A percentile compares a stretch with the other conserved stretches of the same genome.
These are phyloP conservation scores for Rosellinia necatrix DNA, from an alignment of 2,329 filamentous ascomycete species.

Conservation along the genomic window DNA sequence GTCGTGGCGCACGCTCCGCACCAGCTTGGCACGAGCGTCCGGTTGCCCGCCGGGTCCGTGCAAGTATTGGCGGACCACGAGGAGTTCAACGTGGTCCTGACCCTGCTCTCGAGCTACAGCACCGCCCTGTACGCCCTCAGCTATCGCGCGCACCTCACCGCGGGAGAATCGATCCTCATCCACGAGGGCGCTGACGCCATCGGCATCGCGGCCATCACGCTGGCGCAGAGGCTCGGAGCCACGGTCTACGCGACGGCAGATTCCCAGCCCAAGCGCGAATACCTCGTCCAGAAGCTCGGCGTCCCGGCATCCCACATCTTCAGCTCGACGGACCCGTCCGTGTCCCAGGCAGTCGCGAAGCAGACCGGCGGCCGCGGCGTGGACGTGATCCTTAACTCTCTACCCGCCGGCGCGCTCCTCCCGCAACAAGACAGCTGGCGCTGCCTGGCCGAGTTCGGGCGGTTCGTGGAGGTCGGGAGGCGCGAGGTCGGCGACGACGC, in stretches of 20 bases:
- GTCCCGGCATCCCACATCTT: conserved; percentile 42
- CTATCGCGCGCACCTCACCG: conserved; percentile 35
- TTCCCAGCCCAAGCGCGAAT: conserved; percentile 23
- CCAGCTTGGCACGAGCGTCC: conserved; percentile 34
- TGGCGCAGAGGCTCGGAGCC: conserved; percentile 40
- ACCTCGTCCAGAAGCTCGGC: conserved; percentile 34
- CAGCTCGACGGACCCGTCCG: conserved; percentile 38
- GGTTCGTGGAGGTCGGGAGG: conserved; percentile 45
- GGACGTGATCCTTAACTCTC: conserved; percentile 24
- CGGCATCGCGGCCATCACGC: conserved; percentile 43
- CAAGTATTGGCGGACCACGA: conserved; percentile 30
- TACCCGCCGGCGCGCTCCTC: conserved; percentile 21
- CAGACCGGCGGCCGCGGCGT: conserved; percentile 22
- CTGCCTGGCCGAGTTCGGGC: conserved; percentile 44
- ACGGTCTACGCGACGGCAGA: conserved; percentile 40
- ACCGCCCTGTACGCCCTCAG: conserved; percentile 42
- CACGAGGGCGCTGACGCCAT: conserved; percentile 44
- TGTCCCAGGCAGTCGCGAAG: conserved; percentile 35
- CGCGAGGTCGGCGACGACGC: conserved; percentile 42
- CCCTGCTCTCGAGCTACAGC: conserved; percentile 35
- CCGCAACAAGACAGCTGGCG: conserved; percentile 38
- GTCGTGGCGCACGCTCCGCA: conserved; percentile 35
- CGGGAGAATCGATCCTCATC: conserved; percentile 42
- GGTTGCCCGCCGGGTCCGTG: conserved; percentile 34
- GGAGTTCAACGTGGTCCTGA: conserved; percentile 26